Conservation (phyloP, 2,329 filamentous ascomycete genomes). For the Aspergillus eucalypticola region DNA sequence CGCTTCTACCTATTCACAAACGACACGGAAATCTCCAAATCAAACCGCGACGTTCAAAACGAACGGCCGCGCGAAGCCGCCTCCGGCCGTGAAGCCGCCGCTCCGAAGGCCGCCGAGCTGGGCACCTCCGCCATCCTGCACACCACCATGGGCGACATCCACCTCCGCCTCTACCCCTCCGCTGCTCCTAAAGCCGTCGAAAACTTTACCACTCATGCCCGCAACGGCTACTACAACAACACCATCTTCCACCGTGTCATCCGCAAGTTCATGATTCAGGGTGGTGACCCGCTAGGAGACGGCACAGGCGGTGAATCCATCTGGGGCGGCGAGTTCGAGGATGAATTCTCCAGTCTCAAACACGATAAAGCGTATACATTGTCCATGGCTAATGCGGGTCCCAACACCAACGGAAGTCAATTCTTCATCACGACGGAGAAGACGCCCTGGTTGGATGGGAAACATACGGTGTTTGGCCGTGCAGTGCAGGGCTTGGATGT, state of each 20-base stretch:
- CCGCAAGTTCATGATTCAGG: conserved; percentile 95
- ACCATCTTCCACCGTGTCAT: conserved; percentile 98
- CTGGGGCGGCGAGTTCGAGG: conserved; percentile 88
- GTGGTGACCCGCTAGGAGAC: conserved; percentile 81
- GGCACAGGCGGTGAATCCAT: conserved; percentile 89
- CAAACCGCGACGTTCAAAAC: conserved; percentile 87
- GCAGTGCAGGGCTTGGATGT: conserved; percentile 90
- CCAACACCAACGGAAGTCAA: conserved; percentile 92
- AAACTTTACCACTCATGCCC: conserved; percentile 92
- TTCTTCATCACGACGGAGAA: conserved; percentile 99
- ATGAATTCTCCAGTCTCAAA: conserved; percentile 87
- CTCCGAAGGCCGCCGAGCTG: conserved; percentile 66
- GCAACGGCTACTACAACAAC: conserved; percentile 92
- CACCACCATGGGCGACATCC: conserved; percentile 91
- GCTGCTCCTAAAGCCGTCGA: conserved; percentile 93
- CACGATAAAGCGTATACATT: conserved; percentile 97
- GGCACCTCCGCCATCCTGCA: conserved; percentile 83
- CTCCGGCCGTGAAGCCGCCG: conserved; percentile 44
- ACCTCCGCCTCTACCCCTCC: conserved; percentile 87
- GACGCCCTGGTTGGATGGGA: conserved; percentile 94
- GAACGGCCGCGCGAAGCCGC: conserved; percentile 76
- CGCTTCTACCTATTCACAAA: conserved; percentile 99
- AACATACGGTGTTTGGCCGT: conserved; percentile 94
- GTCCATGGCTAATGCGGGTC: conserved; percentile 96
- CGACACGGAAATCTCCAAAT: conserved; percentile 78